phyloP scores from a whole-genome alignment of 176 grass and related monocot genomes.

The Oryza meridionalis region DNA sequence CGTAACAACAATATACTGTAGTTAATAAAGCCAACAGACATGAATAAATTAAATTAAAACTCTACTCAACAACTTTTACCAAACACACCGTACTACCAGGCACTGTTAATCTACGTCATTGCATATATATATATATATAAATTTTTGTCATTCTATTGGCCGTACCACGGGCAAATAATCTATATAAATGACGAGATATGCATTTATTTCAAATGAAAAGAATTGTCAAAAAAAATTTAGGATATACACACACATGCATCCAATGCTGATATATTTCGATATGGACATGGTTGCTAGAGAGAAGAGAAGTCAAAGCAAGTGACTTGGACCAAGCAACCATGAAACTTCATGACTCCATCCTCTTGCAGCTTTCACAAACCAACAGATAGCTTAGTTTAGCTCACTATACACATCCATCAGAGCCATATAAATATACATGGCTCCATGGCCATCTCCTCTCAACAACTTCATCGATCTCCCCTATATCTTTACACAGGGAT shows the following conservation, averaged over 20 bases:
- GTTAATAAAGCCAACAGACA: background rate
- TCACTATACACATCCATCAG: background rate
- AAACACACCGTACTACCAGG: background rate
- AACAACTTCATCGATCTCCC: background rate
- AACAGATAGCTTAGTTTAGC: background rate
- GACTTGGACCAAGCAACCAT: conserved; percentile 33
- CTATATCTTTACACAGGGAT: background rate
- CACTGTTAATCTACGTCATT: background rate
- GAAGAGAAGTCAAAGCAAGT: conserved; percentile 30
- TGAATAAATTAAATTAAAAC: background rate
- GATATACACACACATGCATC: background rate
- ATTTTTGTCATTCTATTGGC: background rate
- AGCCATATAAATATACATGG: background rate
- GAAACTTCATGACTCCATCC: conserved; percentile 28
- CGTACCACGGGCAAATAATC: background rate
- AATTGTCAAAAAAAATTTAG: background rate
- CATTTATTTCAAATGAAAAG: background rate
- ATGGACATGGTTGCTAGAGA: conserved; percentile 8
- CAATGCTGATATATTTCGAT: background rate
- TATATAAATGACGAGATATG: background rate
- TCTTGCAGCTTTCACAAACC: background rate
- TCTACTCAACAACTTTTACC: background rate
- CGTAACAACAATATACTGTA: background rate
- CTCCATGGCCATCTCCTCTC: background rate
- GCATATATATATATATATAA: background rate